Base-by-base conservation (phyloP, 2,329 filamentous ascomycete genomes). In the Acrodontium crateriforme region DNA sequence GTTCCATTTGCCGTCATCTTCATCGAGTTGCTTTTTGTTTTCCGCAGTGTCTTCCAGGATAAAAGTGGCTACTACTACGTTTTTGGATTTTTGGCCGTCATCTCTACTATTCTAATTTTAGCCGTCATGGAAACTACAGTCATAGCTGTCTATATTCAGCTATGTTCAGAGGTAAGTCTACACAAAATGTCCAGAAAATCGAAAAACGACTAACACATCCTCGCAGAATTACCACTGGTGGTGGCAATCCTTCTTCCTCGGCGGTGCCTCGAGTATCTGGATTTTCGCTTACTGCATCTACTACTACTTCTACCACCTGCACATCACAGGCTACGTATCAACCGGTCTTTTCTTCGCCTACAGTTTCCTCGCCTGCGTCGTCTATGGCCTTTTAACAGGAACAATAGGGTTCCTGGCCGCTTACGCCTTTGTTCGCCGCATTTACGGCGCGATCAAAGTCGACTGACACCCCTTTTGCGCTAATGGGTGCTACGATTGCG, bases 61-160 rank as follows among this genome's bases (percentile, higher is more conserved):
- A 91, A 91, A 62, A 83, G 74, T 46, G 81, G 80, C 5, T 91
- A 85, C 54, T 92, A 92, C 56, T 92, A 92, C 54, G 75, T 91
- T 13, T 92, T 89, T 49, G 83, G 83, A 8, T 92, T 87, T 59
- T 56, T 89, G 38, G 74, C 75, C 6, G 72, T 83, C 10, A 77
- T 89, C 7, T 74, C 66, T 14, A 59, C 71, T 8, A 78, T 89
- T 32, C 58, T 89, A 6, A 63, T 83, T 16, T 54, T 89, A 22
- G 83, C 80, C 1, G 71, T 92, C 16, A 72, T 81, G 41, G 80
- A 89, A 57, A 80, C 85, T 28, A 85, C 80, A 1, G 71, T 92
- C 13, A 81, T 91, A 33, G 74, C 75, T 2, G 78, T 83, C 10
- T 91, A 92, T 54, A 69, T 80, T 25, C 78, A 82, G 56, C 69